Evolutionary conservation across 2,329 filamentous ascomycete species (phyloP).

Genomic region (Clonostachys rosea): DNA sequence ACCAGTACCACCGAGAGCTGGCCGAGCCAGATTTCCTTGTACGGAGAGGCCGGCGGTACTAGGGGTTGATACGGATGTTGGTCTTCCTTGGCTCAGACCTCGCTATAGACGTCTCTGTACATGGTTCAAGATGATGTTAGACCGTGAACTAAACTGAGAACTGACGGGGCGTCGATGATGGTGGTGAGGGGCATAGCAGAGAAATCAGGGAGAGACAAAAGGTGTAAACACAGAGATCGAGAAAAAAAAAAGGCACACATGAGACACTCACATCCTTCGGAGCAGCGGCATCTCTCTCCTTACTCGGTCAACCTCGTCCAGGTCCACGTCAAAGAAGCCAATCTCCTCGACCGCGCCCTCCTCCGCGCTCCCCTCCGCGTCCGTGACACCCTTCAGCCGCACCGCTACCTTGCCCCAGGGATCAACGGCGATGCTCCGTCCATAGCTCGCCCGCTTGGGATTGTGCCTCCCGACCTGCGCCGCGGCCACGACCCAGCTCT

Average conservation of each 20-base stretch:
- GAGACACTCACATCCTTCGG: constrained; percentile 41
- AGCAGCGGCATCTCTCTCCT: constrained; percentile 47
- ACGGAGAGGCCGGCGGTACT: too few species aligned
- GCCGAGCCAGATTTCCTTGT: too few species aligned
- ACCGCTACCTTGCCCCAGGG: constrained; percentile 79
- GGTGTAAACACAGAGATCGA: constrained; percentile 1
- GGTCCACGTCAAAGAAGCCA: constrained; percentile 50
- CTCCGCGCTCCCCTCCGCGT: constrained; percentile 28
- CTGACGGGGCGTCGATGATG: not conserved
- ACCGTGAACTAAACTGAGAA: not conserved
- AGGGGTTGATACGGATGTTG: too few species aligned
- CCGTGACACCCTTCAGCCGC: constrained; percentile 53
- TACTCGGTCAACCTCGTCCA: constrained; percentile 38
- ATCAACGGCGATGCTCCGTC: constrained; percentile 78
- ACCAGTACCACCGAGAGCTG: too few species aligned
- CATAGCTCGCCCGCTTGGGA: constrained; percentile 75
- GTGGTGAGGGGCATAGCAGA: constrained; percentile 5
- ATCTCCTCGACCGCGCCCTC: constrained; percentile 39
- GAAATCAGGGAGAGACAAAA: not conserved
- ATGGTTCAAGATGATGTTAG: not conserved
- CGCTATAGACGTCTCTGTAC: constrained; percentile 2
- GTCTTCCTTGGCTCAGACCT: not conserved
- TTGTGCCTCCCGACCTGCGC: constrained; percentile 74
- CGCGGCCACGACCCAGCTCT: constrained; percentile 81
- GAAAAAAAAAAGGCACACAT: not conserved